A percentile compares a stretch with the other conserved stretches of the same genome.
Conservation (phyloP, 2,329 filamentous ascomycete genomes). For the Nemania abortiva region DNA sequence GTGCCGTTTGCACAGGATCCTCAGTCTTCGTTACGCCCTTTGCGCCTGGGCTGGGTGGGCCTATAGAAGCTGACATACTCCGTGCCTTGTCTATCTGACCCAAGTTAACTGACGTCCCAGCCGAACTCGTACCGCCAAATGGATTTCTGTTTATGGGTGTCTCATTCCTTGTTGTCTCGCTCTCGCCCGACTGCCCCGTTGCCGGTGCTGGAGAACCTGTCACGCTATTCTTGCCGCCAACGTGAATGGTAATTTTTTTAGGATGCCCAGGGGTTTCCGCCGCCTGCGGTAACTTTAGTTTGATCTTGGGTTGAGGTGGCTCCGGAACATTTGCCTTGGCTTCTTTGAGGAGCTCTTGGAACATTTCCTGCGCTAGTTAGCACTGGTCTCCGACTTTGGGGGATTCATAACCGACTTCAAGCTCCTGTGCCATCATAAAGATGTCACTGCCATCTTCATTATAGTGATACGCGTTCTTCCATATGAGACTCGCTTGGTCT, state of each 20-base stretch:
- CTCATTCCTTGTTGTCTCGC: constrained; percentile 50
- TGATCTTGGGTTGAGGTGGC: constrained; percentile 81
- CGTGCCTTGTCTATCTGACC: constrained; percentile 56
- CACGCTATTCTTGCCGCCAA: constrained; percentile 70
- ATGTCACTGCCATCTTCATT: constrained; percentile 94
- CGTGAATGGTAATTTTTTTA: constrained; percentile 79
- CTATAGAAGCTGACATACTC: constrained; percentile 56
- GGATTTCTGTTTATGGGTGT: constrained; percentile 47
- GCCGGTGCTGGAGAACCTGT: constrained; percentile 64
- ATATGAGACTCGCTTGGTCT: constrained; percentile 82
- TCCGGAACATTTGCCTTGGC: constrained; percentile 80
- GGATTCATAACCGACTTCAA: constrained; percentile 71
- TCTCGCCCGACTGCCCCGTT: constrained; percentile 53
- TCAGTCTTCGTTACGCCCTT: constrained; percentile 52
- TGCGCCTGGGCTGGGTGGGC: constrained; percentile 61
- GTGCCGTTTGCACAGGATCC: constrained; percentile 51
- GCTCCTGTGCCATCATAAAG: constrained; percentile 78
- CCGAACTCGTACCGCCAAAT: constrained; percentile 45
- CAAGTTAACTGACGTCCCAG: constrained; percentile 45
- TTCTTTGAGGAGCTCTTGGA: constrained; percentile 75
- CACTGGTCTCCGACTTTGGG: constrained; percentile 20
- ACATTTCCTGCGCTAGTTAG: constrained; percentile 68
- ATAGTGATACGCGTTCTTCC: constrained; percentile 89
- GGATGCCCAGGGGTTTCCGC: constrained; percentile 59
- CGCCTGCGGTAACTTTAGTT: constrained; percentile 74